These are phyloP conservation scores for Persicaria maculosa DNA, from an alignment of 148 eudicot genomes.

Conservation along the genomic window DNA sequence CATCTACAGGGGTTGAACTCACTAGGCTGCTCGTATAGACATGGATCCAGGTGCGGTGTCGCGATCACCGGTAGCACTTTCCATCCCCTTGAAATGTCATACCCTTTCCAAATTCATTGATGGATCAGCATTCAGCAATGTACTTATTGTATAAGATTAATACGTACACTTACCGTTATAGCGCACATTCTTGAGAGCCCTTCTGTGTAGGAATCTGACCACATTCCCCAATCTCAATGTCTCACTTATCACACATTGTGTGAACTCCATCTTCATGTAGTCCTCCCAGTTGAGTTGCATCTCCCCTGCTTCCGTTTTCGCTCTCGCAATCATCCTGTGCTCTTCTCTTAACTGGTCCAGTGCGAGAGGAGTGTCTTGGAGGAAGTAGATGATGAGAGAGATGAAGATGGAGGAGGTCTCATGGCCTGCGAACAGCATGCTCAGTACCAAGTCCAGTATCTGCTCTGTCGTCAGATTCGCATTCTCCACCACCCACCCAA, in stretches of 20 bases:
- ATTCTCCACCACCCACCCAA: constrained; percentile 85
- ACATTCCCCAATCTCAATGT: constrained; percentile 87
- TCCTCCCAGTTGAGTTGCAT: constrained; percentile 82
- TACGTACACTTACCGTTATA: constrained; percentile 52
- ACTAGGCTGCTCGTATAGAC: constrained; percentile 72
- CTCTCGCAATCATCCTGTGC: constrained; percentile 52
- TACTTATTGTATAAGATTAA: not conserved
- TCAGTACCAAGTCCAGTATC: constrained; percentile 74
- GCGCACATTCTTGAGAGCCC: constrained; percentile 71
- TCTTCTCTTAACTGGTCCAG: constrained; percentile 62
- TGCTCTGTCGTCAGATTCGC: constrained; percentile 86
- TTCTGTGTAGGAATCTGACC: constrained; percentile 91
- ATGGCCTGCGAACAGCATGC: constrained; percentile 93
- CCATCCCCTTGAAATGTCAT: constrained; percentile 99
- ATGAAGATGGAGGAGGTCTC: constrained; percentile 94
- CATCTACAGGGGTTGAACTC: constrained; percentile 94
- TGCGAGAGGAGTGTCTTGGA: constrained; percentile 61
- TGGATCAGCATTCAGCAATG: not conserved
- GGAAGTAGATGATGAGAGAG: constrained; percentile 78
- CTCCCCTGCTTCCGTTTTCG: constrained; percentile 39
- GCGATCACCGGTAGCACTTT: constrained; percentile 94
- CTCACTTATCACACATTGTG: constrained; percentile 88
- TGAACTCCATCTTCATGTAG: constrained; percentile 92
- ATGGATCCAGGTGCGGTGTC: constrained; percentile 90
- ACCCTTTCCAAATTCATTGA: constrained; percentile 33